Conservation (phyloP, 306 rosid species). For the Trifolium fragiferum region DNA sequence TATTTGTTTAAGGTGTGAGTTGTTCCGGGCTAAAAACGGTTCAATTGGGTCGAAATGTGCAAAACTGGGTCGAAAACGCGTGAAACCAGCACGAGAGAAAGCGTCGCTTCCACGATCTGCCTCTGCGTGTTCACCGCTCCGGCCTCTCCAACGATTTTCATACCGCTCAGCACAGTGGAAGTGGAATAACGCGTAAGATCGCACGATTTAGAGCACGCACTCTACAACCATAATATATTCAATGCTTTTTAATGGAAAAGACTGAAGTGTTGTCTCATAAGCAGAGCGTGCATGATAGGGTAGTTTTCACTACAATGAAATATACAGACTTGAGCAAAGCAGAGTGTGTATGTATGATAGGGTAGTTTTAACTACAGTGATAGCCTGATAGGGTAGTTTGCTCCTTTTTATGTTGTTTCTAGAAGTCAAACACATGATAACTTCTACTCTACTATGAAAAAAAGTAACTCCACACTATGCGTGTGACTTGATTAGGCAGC, state of each 20-base stretch:
- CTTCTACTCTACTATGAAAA: neutral
- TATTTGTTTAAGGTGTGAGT: neutral
- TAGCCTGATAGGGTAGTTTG: no score
- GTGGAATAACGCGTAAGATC: no score
- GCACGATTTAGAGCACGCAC: no score
- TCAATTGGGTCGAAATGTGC: no score
- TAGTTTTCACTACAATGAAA: slow-evolving; percentile 18
- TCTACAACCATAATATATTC: neutral
- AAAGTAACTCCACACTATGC: neutral
- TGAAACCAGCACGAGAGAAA: no score
- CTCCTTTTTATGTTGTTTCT: neutral
- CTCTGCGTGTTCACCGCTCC: no score
- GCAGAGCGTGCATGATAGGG: neutral
- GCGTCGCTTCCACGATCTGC: no score
- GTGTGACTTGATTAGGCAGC: neutral
- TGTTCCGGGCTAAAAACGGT: no score
- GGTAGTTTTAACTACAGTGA: no score
- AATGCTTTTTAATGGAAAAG: slow-evolving; percentile 4
- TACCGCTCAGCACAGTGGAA: no score
- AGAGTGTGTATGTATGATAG: neutral
- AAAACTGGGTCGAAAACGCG: no score
- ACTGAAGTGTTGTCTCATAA: neutral
- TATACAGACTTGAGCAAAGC: neutral
- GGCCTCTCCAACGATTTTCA: no score
- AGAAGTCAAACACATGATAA: slow-evolving; percentile 8